Percentiles rank a stretch among this genome's conserved stretches.
Conservation (phyloP, 108 stramenopile species). For the Fistulifera pelliculosa region DNA sequence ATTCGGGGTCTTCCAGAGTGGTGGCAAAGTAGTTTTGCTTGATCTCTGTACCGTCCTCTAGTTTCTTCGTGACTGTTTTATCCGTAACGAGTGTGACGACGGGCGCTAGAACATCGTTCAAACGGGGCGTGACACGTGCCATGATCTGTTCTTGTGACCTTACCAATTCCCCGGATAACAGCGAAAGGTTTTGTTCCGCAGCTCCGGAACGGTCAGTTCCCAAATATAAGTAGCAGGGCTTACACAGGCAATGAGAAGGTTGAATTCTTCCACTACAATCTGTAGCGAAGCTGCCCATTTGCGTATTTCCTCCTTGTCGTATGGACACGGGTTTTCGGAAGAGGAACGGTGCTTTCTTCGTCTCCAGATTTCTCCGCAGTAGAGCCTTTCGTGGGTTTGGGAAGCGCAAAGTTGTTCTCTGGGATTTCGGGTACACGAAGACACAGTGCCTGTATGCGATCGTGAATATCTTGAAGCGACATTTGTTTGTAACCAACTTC, state of each 20-base stretch:
- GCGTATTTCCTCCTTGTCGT: constrained; percentile 20
- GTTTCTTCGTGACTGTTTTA: constrained; percentile 29
- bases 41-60: constrained; percentile 22
- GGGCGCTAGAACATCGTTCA: constrained; percentile 72
- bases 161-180: constrained; percentile 50
- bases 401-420: constrained; percentile 19
- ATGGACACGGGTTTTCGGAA: not conserved
- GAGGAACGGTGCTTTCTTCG: constrained; percentile 1
- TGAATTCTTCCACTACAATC: constrained; percentile 56
- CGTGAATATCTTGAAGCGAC: constrained; percentile 31
- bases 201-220: constrained; percentile 79
- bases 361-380: not conserved
- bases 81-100: constrained; percentile 64
- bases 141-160: constrained; percentile 66
- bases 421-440: constrained; percentile 32
- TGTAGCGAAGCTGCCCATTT: constrained; percentile 59
- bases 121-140: constrained; percentile 42
- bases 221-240: constrained; percentile 66
- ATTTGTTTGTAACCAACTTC: not conserved
- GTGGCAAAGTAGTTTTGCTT: constrained; percentile 61
- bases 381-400: constrained; percentile 3
- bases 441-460: constrained; percentile 24
- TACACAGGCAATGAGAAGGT: constrained; percentile 54
- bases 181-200: constrained; percentile 58
- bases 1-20: constrained; percentile 52